Conservation (phyloP, 1,284 basidiomycete genomes). For the Rhodotorula mucilaginosa region DNA sequence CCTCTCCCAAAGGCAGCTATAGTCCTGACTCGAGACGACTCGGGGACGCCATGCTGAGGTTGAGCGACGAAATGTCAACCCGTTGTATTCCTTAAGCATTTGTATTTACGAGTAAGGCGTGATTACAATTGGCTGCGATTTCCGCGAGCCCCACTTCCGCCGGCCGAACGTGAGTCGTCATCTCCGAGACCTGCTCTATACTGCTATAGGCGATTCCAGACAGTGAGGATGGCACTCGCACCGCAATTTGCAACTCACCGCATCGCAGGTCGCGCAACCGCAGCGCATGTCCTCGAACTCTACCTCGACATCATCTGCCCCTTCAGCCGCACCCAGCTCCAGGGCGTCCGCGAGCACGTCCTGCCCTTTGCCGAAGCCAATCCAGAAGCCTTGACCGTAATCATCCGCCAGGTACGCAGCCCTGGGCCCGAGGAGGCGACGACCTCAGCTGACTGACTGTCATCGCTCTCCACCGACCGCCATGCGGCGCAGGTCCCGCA, state of each 20-base stretch:
- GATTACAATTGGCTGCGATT: too few species aligned
- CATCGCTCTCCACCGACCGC: not conserved
- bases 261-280: conserved; percentile 61
- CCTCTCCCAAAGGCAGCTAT: not conserved
- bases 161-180: too few species aligned
- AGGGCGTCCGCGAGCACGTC: conserved; percentile 46
- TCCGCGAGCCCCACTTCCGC: too few species aligned
- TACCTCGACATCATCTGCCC: conserved; percentile 31
- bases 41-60: too few species aligned
- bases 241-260: conserved; percentile 57
- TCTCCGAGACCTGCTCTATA: too few species aligned
- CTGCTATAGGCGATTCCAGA: not conserved
- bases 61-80: too few species aligned
- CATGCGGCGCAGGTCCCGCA: conserved; percentile 27
- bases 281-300: conserved; percentile 72
- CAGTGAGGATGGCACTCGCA: conserved; percentile 17
- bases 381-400: conserved; percentile 44
- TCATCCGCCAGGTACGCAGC: conserved; percentile 45
- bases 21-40: not conserved
- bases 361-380: conserved; percentile 47
- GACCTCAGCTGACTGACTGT: too few species aligned
- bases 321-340: conserved; percentile 49
- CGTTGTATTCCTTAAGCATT: too few species aligned
- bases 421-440: not conserved
- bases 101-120: too few species aligned